Evolutionary conservation across 306 rosid genomes (phyloP).

Genomic region (Pterocarpus macrocarpus): DNA sequence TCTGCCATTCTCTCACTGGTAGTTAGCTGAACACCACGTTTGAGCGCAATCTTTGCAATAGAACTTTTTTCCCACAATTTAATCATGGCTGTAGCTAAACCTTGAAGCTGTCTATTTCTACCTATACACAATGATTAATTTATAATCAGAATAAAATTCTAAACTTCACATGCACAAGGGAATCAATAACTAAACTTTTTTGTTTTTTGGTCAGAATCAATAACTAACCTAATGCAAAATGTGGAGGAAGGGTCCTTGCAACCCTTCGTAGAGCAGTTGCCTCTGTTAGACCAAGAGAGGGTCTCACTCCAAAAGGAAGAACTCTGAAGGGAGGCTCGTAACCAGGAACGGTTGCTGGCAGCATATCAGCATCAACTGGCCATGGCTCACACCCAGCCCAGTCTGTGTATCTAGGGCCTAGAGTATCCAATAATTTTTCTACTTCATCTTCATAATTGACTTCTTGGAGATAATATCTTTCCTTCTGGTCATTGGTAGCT

Average conservation of each 20-base stretch:
- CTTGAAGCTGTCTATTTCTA: conserved; percentile 93
- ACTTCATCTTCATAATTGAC: conserved; percentile 84
- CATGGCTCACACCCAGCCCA: conserved; percentile 94
- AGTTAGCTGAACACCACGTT: conserved; percentile 96
- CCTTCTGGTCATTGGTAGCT: conserved; percentile 52
- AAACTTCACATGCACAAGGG: conserved; percentile 37
- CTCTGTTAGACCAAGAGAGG: conserved; percentile 76
- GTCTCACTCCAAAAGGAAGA: conserved; percentile 92
- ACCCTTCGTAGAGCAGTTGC: conserved; percentile 83
- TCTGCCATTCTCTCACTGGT: conserved; percentile 99
- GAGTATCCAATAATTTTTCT: conserved; percentile 72
- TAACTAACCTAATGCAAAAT: conserved; percentile 86
- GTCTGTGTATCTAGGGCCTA: conserved; percentile 90
- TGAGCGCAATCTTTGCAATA: conserved; percentile 92
- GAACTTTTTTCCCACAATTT: conserved; percentile 92
- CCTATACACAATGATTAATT: conserved; percentile 60
- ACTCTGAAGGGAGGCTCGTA: conserved; percentile 91
- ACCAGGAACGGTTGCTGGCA: conserved; percentile 77
- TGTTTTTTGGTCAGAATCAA: neutral
- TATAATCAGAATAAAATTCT: conserved; percentile 41
- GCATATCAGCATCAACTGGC: conserved; percentile 94
- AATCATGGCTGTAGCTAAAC: conserved; percentile 82
- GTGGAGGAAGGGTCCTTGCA: conserved; percentile 97
- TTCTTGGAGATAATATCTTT: conserved; percentile 52
- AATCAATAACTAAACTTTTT: conserved; percentile 31